Evolutionary conservation across 306 rosid genomes (phyloP).

Genomic region (Quercus gilva): DNA sequence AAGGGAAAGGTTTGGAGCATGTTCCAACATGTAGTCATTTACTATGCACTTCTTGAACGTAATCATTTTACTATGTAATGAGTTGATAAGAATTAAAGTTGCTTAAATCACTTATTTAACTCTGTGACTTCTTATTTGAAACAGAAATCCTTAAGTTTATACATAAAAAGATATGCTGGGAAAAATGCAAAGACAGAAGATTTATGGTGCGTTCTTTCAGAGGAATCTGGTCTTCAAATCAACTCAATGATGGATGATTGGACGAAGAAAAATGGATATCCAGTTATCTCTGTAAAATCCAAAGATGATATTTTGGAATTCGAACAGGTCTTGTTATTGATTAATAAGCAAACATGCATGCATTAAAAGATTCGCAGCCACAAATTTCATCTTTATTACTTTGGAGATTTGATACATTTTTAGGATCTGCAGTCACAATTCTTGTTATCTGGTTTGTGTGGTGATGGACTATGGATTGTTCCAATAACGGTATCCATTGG

Average conservation of each 20-base stretch:
- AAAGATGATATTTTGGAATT: slow-evolving; percentile 38
- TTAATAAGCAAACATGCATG: slow-evolving; percentile 7
- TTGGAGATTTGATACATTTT: slow-evolving; percentile 14
- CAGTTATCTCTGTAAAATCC: slow-evolving; percentile 46
- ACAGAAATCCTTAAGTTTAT: slow-evolving; percentile 55
- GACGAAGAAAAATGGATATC: slow-evolving; percentile 69
- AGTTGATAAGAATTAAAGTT: background rate
- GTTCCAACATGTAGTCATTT: background rate
- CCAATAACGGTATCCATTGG: slow-evolving; percentile 54
- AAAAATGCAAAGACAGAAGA: slow-evolving; percentile 63
- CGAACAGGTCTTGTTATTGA: slow-evolving; percentile 46
- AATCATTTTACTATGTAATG: background rate
- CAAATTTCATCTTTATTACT: background rate
- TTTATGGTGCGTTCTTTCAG: slow-evolving; percentile 53
- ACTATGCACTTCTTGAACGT: slow-evolving; percentile 1
- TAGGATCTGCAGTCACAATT: slow-evolving; percentile 50
- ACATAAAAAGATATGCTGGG: slow-evolving; percentile 45
- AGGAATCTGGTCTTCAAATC: slow-evolving; percentile 52
- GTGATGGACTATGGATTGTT: slow-evolving; percentile 53
- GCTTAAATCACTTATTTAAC: background rate
- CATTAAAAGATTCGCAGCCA: background rate
- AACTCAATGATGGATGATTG: slow-evolving; percentile 53
- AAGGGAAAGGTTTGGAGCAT: background rate
- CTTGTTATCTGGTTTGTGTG: slow-evolving; percentile 38
- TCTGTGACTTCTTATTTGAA: slow-evolving; percentile 18